A percentile compares a stretch with the other conserved stretches of the same genome.
phyloP scores from a whole-genome alignment of 2,329 filamentous ascomycete genomes.

The Gaeumannomyces tritici region DNA sequence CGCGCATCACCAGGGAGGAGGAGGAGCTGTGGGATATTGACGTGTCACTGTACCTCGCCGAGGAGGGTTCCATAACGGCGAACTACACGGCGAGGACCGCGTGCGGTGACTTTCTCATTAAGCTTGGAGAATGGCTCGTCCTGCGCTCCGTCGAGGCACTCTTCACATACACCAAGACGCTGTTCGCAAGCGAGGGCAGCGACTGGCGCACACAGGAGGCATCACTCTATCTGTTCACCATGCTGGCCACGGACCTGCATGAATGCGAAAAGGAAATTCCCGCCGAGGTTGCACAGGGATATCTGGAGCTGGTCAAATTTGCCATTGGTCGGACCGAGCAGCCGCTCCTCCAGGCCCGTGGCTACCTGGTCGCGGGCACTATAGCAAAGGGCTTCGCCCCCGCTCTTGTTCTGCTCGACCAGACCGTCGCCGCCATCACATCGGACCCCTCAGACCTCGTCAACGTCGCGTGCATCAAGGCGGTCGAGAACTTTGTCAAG shows the following conservation, averaged over 20 bases:
- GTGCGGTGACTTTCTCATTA: slow-evolving; percentile 85
- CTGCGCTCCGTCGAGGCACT: slow-evolving; percentile 68
- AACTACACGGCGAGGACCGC: slow-evolving; percentile 95
- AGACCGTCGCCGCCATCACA: slow-evolving; percentile 66
- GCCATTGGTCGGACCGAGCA: slow-evolving; percentile 61
- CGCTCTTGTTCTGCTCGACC: slow-evolving; percentile 57
- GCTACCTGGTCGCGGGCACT: slow-evolving; percentile 76
- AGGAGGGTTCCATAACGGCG: slow-evolving; percentile 87
- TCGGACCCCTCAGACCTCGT: slow-evolving; percentile 77
- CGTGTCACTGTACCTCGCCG: slow-evolving; percentile 87
- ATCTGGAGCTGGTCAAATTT: slow-evolving; percentile 71
- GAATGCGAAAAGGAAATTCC: slow-evolving; percentile 67
- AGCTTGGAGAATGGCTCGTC: slow-evolving; percentile 83
- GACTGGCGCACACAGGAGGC: slow-evolving; percentile 65
- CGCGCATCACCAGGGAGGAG: slow-evolving; percentile 85
- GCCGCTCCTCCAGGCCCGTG: slow-evolving; percentile 73
- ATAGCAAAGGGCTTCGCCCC: slow-evolving; percentile 61
- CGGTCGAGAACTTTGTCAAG: slow-evolving; percentile 59
- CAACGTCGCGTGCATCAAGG: slow-evolving; percentile 83
- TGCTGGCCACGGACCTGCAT: slow-evolving; percentile 72
- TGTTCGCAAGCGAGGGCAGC: slow-evolving; percentile 51
- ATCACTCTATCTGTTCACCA: slow-evolving; percentile 75
- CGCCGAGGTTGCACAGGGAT: slow-evolving; percentile 58
- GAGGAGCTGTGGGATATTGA: slow-evolving; percentile 96
- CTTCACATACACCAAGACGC: slow-evolving; percentile 62